Conservation (phyloP, 345 rosid species). For the Moricandia arvensis region DNA sequence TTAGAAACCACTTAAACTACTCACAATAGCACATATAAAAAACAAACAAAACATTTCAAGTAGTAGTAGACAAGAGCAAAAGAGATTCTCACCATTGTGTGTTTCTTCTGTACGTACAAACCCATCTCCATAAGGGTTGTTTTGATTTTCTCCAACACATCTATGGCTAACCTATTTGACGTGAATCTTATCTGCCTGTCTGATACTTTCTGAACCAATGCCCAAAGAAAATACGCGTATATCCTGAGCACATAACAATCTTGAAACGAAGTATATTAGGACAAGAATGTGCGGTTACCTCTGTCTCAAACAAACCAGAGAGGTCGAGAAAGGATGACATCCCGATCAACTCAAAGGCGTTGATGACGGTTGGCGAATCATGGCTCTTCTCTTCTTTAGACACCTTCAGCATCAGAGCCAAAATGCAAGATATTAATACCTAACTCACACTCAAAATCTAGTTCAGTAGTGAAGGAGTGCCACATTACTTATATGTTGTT, state of each 20-base stretch:
- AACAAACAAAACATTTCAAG: not conserved
- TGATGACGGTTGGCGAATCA: slow-evolving; percentile 53
- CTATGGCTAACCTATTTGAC: slow-evolving; percentile 59
- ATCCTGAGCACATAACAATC: not conserved
- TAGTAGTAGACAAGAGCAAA: not conserved
- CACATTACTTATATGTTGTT: too few relatives aligned
- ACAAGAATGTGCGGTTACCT: slow-evolving; percentile 45
- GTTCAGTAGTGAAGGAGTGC: too few relatives aligned
- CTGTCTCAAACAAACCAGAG: slow-evolving; percentile 89
- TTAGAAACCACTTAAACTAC: not conserved
- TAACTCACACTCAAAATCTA: too few relatives aligned
- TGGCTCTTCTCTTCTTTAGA: slow-evolving; percentile 43
- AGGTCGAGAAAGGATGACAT: slow-evolving; percentile 91
- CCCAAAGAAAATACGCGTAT: not conserved
- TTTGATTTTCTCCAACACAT: slow-evolving; percentile 69
- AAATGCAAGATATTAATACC: not conserved
- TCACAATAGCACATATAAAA: not conserved
- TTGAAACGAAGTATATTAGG: not conserved
- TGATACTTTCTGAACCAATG: slow-evolving; percentile 54
- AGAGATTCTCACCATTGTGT: slow-evolving; percentile 52
- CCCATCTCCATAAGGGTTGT: slow-evolving; percentile 64
- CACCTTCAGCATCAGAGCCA: slow-evolving; percentile 38
- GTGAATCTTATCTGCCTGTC: slow-evolving; percentile 82
- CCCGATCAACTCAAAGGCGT: slow-evolving; percentile 90
- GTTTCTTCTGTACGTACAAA: slow-evolving; percentile 70